Percentiles rank a stretch among this genome's conserved stretches.
phyloP scores from a whole-genome alignment of 352 stramenopile species.

The Phytophthora capsici region DNA sequence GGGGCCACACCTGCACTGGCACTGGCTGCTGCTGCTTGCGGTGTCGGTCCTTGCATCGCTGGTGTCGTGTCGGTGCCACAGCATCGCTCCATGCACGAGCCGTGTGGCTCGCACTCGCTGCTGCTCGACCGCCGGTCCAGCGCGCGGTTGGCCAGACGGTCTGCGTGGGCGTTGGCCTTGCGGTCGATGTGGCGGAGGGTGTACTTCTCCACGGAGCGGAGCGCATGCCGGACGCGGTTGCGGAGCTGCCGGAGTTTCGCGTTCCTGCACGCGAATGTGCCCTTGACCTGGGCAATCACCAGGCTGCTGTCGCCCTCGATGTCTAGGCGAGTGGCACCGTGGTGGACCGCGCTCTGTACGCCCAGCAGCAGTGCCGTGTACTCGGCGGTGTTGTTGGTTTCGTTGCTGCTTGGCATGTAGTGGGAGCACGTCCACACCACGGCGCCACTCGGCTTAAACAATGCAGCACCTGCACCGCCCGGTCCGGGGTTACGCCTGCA shows the following conservation, averaged over 20 bases:
- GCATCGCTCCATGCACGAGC: too few relatives aligned
- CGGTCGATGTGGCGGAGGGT: constrained; percentile 27
- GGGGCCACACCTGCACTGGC: too few relatives aligned
- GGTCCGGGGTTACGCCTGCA: too few relatives aligned
- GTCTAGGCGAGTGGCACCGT: not conserved
- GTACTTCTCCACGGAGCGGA: too few relatives aligned
- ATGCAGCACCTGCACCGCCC: too few relatives aligned
- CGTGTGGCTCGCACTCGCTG: too few relatives aligned
- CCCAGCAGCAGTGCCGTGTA: not conserved
- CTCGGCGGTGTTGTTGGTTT: not conserved
- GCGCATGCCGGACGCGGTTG: not conserved
- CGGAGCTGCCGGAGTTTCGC: not conserved
- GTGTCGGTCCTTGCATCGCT: too few relatives aligned
- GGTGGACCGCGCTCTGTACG: not conserved
- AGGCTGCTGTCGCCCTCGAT: not conserved
- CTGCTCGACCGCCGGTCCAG: not conserved
- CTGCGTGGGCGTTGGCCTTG: constrained; percentile 20
- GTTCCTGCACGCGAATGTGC: not conserved
- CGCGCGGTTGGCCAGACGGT: constrained; percentile 21
- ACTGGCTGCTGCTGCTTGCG: too few relatives aligned
- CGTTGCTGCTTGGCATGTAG: not conserved
- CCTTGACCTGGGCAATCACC: not conserved
- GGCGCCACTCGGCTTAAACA: not conserved
- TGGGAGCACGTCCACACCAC: not conserved
- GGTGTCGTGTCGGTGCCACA: too few relatives aligned